Evolutionary conservation across 2,329 filamentous ascomycete genomes (phyloP), one percentile per base, ranked within the genome.

Genomic region (Blastomyces emzantsi): DNA sequence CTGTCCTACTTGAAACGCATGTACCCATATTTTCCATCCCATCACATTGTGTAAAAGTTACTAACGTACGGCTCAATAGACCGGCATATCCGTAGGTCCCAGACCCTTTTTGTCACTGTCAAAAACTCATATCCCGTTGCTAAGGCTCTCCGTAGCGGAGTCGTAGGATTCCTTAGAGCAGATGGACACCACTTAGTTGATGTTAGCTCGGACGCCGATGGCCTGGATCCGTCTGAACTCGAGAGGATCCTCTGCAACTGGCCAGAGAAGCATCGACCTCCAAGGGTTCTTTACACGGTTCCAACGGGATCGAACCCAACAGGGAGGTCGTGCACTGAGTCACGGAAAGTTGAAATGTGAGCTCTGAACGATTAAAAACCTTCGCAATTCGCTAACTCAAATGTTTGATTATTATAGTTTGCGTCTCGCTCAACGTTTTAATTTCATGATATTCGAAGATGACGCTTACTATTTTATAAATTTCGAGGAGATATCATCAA

Each of bases 1-100:
- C 59, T 28, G 59, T 61, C 39, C 39, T 52, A 1, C 28, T 61
- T 36, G 59, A 61, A 61, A 61, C 59, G 59, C 22, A 51, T 51
- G 59, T 52, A 59, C 33, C 43, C 7, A 17, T 54, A 15, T 17
- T 54, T 54, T 17, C 25, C 51, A 54, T 19, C 13, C 28, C 19
- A 4, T 19, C 15, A 28, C 8, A 1, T 30, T 5, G 2, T 30
- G 51, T 0, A 28, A 28, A 28, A n/a, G 5, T 4, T 33, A 15
- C 51, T 54, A 54, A 54, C 30, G 30, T 17, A 3, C n/a, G 9
- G 17, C 0, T 33, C 13, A 30, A 33, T 54, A 54, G 51, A 19
- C 51, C 51, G 17, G 51, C 51, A 17, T 54, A 54, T 33, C 51
- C 51, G 51, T 54, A 54, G 19, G 51, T 13, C 17, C 25, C 25